phyloP scores from a whole-genome alignment of 805 yeast genomes.

The Lipomyces starkeyi region DNA sequence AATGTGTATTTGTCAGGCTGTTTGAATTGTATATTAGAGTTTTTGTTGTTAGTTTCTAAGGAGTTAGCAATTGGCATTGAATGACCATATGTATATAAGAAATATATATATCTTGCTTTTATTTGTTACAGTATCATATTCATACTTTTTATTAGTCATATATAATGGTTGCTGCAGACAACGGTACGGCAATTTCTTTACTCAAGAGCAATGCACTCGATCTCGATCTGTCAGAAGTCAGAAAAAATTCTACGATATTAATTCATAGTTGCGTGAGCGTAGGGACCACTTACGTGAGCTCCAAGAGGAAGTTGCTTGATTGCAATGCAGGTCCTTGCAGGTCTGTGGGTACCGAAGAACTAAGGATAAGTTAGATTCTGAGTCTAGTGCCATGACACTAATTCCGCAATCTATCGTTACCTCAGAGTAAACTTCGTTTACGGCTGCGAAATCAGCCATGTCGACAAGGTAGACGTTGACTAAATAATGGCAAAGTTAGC shows the following conservation, averaged over 20 bases:
- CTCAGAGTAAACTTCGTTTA: constrained; percentile 80
- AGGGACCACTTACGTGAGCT: constrained; percentile 55
- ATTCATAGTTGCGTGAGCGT: neutral
- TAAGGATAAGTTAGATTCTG: constrained; percentile 42
- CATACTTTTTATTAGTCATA: neutral
- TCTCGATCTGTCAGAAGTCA: constrained; percentile 58
- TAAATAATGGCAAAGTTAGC: constrained; percentile 31
- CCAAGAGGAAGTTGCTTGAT: constrained; percentile 90
- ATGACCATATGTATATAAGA: neutral
- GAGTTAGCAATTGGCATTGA: constrained; percentile 5
- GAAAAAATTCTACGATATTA: constrained; percentile 24
- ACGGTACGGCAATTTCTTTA: constrained; percentile 22
- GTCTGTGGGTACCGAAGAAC: constrained; percentile 78
- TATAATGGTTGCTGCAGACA: neutral
- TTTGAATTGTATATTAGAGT: constrained; percentile 6
- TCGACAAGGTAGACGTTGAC: constrained; percentile 90
- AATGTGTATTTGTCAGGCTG: neutral
- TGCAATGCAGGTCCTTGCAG: constrained; percentile 98
- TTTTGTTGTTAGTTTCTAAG: neutral
- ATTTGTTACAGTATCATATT: neutral
- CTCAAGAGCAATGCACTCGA: constrained; percentile 90
- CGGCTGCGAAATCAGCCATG: constrained; percentile 81
- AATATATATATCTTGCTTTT: neutral
- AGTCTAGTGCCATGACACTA: neutral
- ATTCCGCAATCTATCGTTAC: constrained; percentile 29